Evolutionary conservation across 306 rosid genomes (phyloP).

Genomic region (Sicyos edulis): DNA sequence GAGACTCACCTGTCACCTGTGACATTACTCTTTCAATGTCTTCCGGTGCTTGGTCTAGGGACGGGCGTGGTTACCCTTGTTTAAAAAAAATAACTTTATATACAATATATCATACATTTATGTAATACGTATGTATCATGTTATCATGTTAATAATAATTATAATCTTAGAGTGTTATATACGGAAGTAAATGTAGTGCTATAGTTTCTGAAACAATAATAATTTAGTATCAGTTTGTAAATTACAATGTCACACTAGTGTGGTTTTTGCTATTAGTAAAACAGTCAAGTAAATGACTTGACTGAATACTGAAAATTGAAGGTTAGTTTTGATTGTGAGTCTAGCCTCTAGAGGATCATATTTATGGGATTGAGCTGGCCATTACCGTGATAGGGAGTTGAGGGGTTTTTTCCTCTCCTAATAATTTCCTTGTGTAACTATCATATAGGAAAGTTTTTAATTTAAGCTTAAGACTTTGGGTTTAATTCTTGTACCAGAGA

Average conservation of each 20-base stretch:
- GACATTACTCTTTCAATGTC: too few species aligned
- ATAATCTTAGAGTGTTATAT: background rate
- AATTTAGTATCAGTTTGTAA: background rate
- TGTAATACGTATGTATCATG: background rate
- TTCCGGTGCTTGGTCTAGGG: too few species aligned
- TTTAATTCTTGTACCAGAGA: too few species aligned
- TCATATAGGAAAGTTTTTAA: too few species aligned
- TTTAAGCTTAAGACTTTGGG: too few species aligned
- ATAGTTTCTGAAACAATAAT: background rate
- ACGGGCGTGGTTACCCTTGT: too few species aligned
- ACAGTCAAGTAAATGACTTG: slow-evolving; percentile 2
- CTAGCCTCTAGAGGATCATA: background rate
- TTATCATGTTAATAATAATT: background rate
- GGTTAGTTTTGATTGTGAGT: background rate
- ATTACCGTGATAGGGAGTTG: too few species aligned
- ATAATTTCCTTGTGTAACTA: too few species aligned
- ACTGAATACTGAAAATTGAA: background rate
- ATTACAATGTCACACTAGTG: background rate
- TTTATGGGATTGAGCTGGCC: background rate
- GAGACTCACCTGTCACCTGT: too few species aligned
- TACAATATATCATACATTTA: background rate
- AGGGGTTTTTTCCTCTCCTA: too few species aligned
- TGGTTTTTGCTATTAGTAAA: background rate
- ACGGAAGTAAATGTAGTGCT: background rate
- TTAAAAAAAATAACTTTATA: too few species aligned